Evolutionary conservation across 768 basidiomycete species (phyloP), one percentile per base, ranked within the genome.

Genomic region (Xerocomellus intermedius): DNA sequence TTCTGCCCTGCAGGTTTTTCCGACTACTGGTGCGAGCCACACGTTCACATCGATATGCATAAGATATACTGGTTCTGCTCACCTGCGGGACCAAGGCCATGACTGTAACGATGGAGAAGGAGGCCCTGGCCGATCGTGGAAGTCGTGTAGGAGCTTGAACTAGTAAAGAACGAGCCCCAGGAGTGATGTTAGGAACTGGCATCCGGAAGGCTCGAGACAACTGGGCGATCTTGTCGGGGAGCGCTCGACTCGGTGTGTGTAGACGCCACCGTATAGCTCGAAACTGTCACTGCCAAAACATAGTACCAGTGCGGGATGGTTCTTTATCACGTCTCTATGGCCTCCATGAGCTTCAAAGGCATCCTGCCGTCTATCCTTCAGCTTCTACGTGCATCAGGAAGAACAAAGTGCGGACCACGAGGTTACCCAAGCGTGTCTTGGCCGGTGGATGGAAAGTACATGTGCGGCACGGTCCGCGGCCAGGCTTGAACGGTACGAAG

Each of bases 391-490:
- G 33, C 21, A 17, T 21, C 42, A 41, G 36, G 35, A 44, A 54
- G 46, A 35, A 17, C 42, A 28, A 43, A 26, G 33, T 42, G 44
- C 28, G 24, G 52, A 46, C 49, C 21, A 36, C 22, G 48, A 36
- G 50, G 42, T 38, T 41, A 19, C 36, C 17, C 14, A 3, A 38
- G 51, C 32, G 17, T 37, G 17, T 47, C 49, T 24, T 44, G 39
- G 44, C 42, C 17, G 26, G 38, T 8, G 43, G 35, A 37, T 30
- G 39, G 43, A 55, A 42, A 36, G 4, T 39, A 24, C 45, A 51
- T 44, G 52, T 54, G 66, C 55, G 57, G 57, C 65, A 64, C 52
- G 38, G 47, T 64, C 63, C 56, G 62, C 42, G 52, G 26, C 43
- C 52, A 53, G 55, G 35, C 33, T 38, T 17, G 55, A 56, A 54